Evolutionary conservation across 2,329 filamentous ascomycete genomes (phyloP).

Genomic region (Xylaria multiplex): DNA sequence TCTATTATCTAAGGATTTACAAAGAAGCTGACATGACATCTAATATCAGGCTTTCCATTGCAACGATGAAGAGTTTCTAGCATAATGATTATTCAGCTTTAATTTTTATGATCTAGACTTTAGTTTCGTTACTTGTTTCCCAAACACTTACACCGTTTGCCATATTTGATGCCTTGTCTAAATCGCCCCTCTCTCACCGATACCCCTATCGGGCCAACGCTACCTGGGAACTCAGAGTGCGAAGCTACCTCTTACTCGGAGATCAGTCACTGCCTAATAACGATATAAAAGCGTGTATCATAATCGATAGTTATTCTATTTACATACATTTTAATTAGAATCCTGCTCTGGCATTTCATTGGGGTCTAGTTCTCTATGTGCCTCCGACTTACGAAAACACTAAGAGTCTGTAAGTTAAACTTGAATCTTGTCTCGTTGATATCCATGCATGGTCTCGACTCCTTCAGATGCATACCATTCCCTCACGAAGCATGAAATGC

Average conservation of each 20-base stretch:
- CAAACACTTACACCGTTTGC: neutral
- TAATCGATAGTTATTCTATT: neutral
- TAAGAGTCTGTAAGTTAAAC: too few species aligned
- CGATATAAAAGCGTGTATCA: neutral
- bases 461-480: too few species aligned
- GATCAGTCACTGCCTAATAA: too few species aligned
- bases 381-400: too few species aligned
- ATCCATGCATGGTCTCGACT: too few species aligned
- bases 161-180: neutral
- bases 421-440: too few species aligned
- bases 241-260: neutral
- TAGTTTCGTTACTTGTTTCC: neutral
- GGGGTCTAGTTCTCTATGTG: too few species aligned
- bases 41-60: neutral
- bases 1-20: too few species aligned
- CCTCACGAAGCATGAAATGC: too few species aligned
- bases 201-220: neutral
- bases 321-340: neutral
- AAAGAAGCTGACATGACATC: neutral
- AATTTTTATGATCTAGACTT: too few species aligned
- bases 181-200: neutral
- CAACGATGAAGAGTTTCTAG: neutral
- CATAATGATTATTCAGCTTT: neutral
- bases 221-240: slow-evolving; percentile 14
- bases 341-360: too few species aligned